A percentile compares a stretch with the other conserved stretches of the same genome.
Evolutionary conservation across 352 stramenopile genomes (phyloP).

Genomic region (Phytophthora lateralis): DNA sequence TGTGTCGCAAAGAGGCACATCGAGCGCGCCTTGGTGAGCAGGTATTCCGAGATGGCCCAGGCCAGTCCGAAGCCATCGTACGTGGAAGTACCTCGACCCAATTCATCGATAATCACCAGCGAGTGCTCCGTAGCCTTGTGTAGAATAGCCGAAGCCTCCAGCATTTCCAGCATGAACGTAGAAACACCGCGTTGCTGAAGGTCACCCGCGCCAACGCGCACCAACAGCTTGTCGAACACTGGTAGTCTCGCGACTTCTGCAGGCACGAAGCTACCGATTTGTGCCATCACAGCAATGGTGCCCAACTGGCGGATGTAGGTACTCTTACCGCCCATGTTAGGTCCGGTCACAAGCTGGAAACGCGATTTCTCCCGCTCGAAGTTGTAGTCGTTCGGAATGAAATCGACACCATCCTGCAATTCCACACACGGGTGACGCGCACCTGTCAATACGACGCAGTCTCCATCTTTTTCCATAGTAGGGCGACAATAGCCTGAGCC

Average conservation of each 20-base stretch:
- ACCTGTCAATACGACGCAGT: constrained; percentile 74
- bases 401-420: constrained; percentile 95
- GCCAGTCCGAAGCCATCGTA: constrained; percentile 98
- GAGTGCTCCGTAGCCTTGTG: constrained; percentile 92
- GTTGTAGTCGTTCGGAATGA: constrained; percentile 98
- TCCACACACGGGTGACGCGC: constrained; percentile 98
- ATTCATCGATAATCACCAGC: constrained; percentile 99
- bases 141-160: constrained; percentile 97
- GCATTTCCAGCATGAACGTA: constrained; percentile 99
- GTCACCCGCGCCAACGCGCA: constrained; percentile 97
- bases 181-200: constrained; percentile 97
- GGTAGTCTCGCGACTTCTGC: constrained; percentile 89
- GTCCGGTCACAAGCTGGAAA: constrained; percentile 97
- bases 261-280: constrained; percentile 98
- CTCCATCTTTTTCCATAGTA: constrained; percentile 56
- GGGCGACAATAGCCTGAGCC: constrained; percentile 80
- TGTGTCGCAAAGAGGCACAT: constrained; percentile 97
- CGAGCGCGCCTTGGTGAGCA: constrained; percentile 91
- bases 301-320: constrained; percentile 98
- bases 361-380: constrained; percentile 83
- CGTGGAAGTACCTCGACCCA: constrained; percentile 97
- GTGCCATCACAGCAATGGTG: constrained; percentile 94
- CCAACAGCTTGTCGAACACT: constrained; percentile 96
- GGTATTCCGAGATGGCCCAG: constrained; percentile 98
- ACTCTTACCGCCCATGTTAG: constrained; percentile 99